Conservation (phyloP, 2,329 filamentous ascomycete species). For the Penicillium decumbens region DNA sequence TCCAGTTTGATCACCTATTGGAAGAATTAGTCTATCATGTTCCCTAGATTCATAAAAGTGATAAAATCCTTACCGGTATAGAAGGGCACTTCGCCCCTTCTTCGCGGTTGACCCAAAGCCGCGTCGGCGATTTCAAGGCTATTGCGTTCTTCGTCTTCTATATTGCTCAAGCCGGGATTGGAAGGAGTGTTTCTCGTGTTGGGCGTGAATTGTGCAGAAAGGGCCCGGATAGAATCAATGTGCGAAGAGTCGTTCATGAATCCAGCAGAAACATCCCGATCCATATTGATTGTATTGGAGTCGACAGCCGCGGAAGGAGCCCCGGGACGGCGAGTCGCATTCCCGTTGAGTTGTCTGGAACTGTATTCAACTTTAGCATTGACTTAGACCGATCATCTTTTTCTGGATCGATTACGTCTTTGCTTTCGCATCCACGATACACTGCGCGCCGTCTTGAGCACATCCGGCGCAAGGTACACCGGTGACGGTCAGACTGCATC, state of each 20-base stretch:
- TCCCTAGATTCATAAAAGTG: no score
- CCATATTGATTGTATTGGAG: neutral
- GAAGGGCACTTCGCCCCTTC: slow-evolving; percentile 21
- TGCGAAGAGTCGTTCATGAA: neutral
- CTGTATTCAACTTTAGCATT: neutral
- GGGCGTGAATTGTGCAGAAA: neutral
- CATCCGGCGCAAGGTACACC: slow-evolving; percentile 30
- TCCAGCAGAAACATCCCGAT: neutral
- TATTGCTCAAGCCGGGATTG: slow-evolving; percentile 1
- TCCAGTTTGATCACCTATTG: slow-evolving; percentile 22
- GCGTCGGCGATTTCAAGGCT: slow-evolving; percentile 25
- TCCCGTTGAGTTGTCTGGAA: neutral
- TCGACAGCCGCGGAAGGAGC: neutral
- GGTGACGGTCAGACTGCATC: slow-evolving; percentile 21
- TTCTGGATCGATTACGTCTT: slow-evolving; percentile 6
- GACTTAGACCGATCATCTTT: neutral
- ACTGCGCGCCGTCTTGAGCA: slow-evolving; percentile 26
- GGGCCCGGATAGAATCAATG: neutral
- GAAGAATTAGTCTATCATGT: neutral
- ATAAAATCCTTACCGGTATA: slow-evolving; percentile 19
- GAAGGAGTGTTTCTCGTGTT: neutral
- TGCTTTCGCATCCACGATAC: slow-evolving; percentile 22
- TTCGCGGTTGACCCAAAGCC: slow-evolving; percentile 17
- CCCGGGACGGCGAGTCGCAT: neutral
- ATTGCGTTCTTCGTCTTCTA: slow-evolving; percentile 22